phyloP scores from a whole-genome alignment of 768 basidiomycete species.

The Calvatia gigantea region DNA sequence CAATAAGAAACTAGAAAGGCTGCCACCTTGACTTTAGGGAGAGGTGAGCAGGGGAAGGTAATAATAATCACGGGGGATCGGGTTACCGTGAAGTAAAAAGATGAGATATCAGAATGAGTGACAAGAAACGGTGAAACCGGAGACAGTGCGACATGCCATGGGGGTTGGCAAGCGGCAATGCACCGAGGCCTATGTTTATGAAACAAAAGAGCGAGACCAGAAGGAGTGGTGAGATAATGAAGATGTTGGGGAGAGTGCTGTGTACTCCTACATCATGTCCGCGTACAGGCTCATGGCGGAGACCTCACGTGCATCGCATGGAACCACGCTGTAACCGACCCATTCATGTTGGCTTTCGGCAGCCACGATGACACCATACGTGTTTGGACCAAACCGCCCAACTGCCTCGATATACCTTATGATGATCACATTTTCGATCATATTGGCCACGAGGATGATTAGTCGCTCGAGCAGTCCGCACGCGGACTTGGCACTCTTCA shows the following conservation, averaged over 20 bases:
- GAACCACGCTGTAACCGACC: slow-evolving; percentile 63
- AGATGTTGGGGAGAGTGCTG: too few species aligned
- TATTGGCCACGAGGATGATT: neutral
- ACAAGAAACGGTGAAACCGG: too few species aligned
- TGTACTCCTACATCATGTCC: slow-evolving; percentile 65
- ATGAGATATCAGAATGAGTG: neutral
- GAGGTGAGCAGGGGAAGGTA: too few species aligned
- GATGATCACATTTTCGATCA: neutral
- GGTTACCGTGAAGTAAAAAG: too few species aligned
- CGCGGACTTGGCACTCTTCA: neutral
- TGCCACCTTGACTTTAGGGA: too few species aligned
- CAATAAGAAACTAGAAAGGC: too few species aligned
- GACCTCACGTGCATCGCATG: slow-evolving; percentile 81
- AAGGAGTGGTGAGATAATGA: neutral
- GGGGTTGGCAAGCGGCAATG: too few species aligned
- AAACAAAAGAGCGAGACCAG: neutral
- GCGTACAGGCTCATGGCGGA: slow-evolving; percentile 56
- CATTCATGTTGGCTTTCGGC: slow-evolving; percentile 76
- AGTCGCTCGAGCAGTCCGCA: slow-evolving; percentile 7
- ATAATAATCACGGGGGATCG: too few species aligned
- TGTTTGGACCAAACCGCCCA: slow-evolving; percentile 55
- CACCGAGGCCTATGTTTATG: neutral
- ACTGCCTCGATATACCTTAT: neutral
- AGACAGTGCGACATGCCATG: too few species aligned
- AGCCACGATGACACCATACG: slow-evolving; percentile 73